phyloP scores from a whole-genome alignment of 768 basidiomycete species.

The Serpula lacrymans region DNA sequence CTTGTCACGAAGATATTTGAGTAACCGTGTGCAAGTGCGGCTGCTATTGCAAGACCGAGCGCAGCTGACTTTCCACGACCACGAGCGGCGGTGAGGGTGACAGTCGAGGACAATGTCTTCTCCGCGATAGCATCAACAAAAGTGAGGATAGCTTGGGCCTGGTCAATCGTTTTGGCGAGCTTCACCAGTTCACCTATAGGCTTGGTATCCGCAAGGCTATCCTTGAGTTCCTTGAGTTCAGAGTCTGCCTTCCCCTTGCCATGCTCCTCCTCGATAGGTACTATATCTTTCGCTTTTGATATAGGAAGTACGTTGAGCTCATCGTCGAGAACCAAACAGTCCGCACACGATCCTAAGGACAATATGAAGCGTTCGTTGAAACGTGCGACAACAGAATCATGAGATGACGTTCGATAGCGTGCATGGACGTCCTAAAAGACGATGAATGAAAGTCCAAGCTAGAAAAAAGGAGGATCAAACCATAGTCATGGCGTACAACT shows the following conservation, averaged over 20 bases:
- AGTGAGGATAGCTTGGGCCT: conserved; percentile 90
- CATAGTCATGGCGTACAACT: conserved; percentile 91
- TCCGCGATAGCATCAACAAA: conserved; percentile 93
- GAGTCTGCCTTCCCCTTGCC: conserved; percentile 51
- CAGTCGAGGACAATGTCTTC: conserved; percentile 91
- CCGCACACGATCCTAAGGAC: conserved; percentile 88
- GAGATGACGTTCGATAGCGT: conserved; percentile 88
- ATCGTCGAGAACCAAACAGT: conserved; percentile 94
- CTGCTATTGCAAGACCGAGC: conserved; percentile 90
- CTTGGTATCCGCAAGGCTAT: conserved; percentile 75
- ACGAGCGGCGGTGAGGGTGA: conserved; percentile 90
- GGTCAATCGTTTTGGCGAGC: conserved; percentile 89
- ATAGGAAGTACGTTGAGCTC: conserved; percentile 97
- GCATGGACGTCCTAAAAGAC: conserved; percentile 83
- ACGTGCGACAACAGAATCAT: conserved; percentile 84
- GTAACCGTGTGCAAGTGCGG: conserved; percentile 90
- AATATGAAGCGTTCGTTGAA: conserved; percentile 99
- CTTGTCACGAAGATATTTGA: conserved; percentile 98
- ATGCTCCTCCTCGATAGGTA: conserved; percentile 50
- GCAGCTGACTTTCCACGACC: conserved; percentile 97
- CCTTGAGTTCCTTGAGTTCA: conserved; percentile 77
- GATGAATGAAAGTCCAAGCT: background rate
- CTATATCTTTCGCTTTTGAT: conserved; percentile 91
- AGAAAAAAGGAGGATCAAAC: conserved; percentile 25
- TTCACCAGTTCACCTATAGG: conserved; percentile 87